phyloP scores from a whole-genome alignment of 2,329 filamentous ascomycete species.

The Cladosporium sp. region DNA sequence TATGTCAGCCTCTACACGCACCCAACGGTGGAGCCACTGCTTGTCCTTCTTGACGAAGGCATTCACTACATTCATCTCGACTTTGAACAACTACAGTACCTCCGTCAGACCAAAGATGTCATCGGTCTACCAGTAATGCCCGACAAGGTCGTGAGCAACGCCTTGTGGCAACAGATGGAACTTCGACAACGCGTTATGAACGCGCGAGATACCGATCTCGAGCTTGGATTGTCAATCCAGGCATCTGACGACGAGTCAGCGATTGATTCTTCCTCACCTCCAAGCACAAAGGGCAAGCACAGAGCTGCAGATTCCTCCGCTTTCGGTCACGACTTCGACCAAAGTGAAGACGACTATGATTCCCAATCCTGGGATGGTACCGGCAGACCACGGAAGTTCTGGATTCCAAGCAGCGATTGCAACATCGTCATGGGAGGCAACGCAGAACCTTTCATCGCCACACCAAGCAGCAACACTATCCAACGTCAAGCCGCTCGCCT shows the following conservation, averaged over 20 bases:
- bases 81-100: slow-evolving; percentile 55
- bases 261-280: slow-evolving; percentile 12
- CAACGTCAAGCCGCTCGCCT: slow-evolving; percentile 44
- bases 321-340: slow-evolving; percentile 14
- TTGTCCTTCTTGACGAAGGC: slow-evolving; percentile 54
- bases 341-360: slow-evolving; percentile 30
- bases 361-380: slow-evolving; percentile 52
- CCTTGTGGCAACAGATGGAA: slow-evolving; percentile 55
- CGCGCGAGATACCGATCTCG: slow-evolving; percentile 46
- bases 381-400: slow-evolving; percentile 52
- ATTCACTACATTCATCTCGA: slow-evolving; percentile 57
- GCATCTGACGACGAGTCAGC: slow-evolving; percentile 32
- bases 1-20: slow-evolving; percentile 51
- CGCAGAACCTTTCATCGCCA: slow-evolving; percentile 48
- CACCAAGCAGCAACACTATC: slow-evolving; percentile 36
- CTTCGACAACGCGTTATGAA: slow-evolving; percentile 52
- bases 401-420: slow-evolving; percentile 52
- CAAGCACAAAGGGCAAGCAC: slow-evolving; percentile 42
- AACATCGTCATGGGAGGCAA: slow-evolving; percentile 53
- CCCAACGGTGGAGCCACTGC: slow-evolving; percentile 50
- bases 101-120: slow-evolving; percentile 47
- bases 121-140: slow-evolving; percentile 52
- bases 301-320: slow-evolving; percentile 22
- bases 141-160: slow-evolving; percentile 51
- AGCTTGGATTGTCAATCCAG: slow-evolving; percentile 46